Conservation (phyloP, 208 protist species). For the Acanthamoeba lenticulata region DNA sequence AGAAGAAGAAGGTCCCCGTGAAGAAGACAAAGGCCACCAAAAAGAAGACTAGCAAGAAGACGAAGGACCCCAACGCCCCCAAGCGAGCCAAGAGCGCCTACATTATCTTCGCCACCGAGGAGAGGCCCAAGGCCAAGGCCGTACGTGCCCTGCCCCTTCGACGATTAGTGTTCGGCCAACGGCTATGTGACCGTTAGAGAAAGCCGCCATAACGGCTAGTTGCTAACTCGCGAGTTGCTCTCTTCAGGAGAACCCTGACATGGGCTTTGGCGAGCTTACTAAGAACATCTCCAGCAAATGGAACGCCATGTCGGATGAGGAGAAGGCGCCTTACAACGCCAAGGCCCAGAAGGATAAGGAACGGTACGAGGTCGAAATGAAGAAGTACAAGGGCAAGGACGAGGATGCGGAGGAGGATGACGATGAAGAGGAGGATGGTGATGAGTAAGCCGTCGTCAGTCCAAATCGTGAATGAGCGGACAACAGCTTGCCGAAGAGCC, state of each 20-base stretch:
- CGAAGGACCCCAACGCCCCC: neutral
- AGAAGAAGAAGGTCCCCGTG: neutral
- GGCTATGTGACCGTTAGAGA: neutral
- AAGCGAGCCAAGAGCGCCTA: neutral
- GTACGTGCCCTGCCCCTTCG: neutral
- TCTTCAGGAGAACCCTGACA: neutral
- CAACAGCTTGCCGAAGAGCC: neutral
- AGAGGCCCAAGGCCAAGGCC: neutral
- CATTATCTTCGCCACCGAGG: constrained; percentile 23
- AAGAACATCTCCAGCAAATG: neutral
- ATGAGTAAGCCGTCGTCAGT: neutral
- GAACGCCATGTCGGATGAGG: neutral
- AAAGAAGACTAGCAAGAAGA: neutral
- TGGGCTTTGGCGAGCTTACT: neutral
- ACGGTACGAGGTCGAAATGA: neutral
- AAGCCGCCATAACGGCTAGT: neutral
- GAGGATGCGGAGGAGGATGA: neutral
- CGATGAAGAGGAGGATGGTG: neutral
- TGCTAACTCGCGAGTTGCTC: neutral
- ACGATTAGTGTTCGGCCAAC: neutral
- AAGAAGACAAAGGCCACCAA: neutral
- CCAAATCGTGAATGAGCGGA: neutral
- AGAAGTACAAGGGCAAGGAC: neutral
- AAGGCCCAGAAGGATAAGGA: neutral
- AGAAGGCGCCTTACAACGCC: neutral